Conservation (phyloP, 2,329 filamentous ascomycete genomes). For the Falciphora oryzae region DNA sequence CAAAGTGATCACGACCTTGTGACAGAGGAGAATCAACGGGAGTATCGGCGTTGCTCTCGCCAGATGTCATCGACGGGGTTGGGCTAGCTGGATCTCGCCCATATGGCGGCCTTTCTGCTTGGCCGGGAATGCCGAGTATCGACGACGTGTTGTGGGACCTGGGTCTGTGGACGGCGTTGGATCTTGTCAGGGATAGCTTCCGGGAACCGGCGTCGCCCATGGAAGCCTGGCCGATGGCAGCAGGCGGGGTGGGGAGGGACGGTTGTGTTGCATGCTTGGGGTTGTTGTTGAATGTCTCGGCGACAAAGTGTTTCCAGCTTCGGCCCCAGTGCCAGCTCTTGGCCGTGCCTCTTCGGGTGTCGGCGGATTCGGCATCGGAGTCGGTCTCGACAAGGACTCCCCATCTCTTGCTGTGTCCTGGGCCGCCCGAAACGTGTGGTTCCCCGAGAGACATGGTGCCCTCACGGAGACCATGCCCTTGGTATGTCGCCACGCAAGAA, state of each 20-base stretch:
- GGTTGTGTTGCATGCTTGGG: neutral
- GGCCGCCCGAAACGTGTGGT: neutral
- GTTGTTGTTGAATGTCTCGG: neutral
- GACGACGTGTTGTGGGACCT: neutral
- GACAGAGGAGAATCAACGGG: neutral
- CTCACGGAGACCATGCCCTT: neutral
- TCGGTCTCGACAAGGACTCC: neutral
- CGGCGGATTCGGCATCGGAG: neutral
- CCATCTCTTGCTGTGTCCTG: neutral
- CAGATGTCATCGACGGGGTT: neutral
- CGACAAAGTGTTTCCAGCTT: neutral
- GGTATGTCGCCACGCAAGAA: neutral
- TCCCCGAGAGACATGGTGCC: neutral
- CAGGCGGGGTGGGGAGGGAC: neutral
- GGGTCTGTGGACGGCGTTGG: neutral
- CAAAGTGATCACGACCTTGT: neutral
- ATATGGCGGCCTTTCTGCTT: neutral
- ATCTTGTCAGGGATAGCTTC: neutral
- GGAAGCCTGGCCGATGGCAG: neutral
- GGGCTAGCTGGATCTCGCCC: neutral
- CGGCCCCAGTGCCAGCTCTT: slow-evolving; percentile 1
- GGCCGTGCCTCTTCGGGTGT: neutral
- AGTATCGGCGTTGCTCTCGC: neutral
- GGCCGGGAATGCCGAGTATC: neutral
- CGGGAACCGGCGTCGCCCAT: neutral